Conservation (phyloP, 331 rosid genomes). For the Quercus phellos region DNA sequence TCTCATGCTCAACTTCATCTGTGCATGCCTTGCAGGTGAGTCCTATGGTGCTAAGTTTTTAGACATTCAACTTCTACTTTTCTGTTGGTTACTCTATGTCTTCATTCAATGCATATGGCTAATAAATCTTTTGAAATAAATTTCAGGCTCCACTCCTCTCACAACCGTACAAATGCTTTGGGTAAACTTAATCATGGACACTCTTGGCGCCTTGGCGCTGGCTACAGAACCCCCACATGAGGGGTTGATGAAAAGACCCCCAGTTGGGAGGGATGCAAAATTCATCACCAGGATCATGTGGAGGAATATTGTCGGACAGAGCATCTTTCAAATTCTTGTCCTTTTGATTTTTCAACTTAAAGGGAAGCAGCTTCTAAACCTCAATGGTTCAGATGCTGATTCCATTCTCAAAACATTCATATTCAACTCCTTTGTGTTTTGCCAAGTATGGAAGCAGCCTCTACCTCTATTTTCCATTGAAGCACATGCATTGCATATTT, state of each 20-base stretch:
- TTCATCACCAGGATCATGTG: conserved; percentile 75
- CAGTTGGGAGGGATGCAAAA: conserved; percentile 55
- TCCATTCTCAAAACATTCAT: conserved; percentile 54
- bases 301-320: conserved; percentile 86
- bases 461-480: neutral
- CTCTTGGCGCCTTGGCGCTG: conserved; percentile 84
- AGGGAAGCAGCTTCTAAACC: conserved; percentile 49
- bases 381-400: conserved; percentile 44
- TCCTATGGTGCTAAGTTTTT: neutral
- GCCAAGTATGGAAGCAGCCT: conserved; percentile 52
- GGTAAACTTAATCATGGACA: conserved; percentile 98
- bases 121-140: conserved; percentile 4
- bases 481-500: neutral
- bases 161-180: conserved; percentile 97
- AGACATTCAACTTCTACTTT: neutral
- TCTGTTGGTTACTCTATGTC: neutral
- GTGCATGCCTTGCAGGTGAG: conserved; percentile 71
- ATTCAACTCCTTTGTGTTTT: conserved; percentile 85
- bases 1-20: conserved; percentile 71
- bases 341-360: conserved; percentile 53
- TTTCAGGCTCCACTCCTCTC: conserved; percentile 78
- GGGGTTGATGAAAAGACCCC: conserved; percentile 73
- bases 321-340: conserved; percentile 64
- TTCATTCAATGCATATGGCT: neutral
- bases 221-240: conserved; percentile 92